These are phyloP conservation scores for Clitopilus hobsonii DNA, from an alignment of 768 basidiomycete species.

Conservation along the genomic window DNA sequence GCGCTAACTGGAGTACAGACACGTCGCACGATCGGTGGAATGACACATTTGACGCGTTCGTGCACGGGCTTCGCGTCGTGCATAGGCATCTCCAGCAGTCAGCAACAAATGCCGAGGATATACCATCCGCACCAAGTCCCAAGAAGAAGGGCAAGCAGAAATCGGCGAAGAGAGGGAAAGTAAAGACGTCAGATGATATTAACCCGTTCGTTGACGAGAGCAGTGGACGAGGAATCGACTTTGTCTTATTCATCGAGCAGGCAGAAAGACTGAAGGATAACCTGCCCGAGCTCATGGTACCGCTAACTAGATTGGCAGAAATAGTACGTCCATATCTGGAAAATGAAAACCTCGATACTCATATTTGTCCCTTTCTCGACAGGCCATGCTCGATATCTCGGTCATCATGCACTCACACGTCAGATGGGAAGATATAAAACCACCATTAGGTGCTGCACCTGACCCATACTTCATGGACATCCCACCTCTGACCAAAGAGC, in stretches of 20 bases:
- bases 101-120: neutral
- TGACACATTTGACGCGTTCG: conserved; percentile 61
- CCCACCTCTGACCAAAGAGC: conserved; percentile 48
- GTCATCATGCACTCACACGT: conserved; percentile 62
- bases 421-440: conserved; percentile 71
- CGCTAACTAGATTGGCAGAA: conserved; percentile 67
- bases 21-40: conserved; percentile 45
- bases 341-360: neutral
- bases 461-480: conserved; percentile 70
- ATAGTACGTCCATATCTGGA: conserved; percentile 41
- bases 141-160: conserved; percentile 21
- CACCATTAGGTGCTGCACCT: conserved; percentile 61
- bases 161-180: conserved; percentile 23
- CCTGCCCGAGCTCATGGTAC: conserved; percentile 63
- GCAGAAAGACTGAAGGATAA: conserved; percentile 61
- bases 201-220: conserved; percentile 10
- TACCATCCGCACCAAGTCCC: neutral
- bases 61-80: conserved; percentile 57
- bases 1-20: conserved; percentile 48
- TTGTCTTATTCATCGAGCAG: conserved; percentile 64
- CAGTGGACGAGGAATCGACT: conserved; percentile 20
- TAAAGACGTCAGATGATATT: conserved; percentile 11
- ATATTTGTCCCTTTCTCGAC: neutral
- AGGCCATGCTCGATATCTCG: conserved; percentile 58
- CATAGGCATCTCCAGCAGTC: conserved; percentile 20